Conservation (phyloP, 73 alveolate genomes). For the Effrenium voratum region DNA sequence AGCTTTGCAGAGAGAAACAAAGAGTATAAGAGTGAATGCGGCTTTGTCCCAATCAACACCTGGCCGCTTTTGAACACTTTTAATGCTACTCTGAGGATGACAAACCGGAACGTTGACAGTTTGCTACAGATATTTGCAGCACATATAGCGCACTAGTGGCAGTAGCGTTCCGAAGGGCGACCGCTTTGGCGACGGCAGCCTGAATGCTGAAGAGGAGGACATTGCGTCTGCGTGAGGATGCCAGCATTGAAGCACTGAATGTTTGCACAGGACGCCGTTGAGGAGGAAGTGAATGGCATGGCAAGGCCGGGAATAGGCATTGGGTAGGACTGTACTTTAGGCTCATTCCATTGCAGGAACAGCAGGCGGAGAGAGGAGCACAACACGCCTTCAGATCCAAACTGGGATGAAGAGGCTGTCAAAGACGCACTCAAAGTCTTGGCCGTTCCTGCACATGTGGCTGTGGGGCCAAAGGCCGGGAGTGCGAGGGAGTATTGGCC, state of each 20-base stretch:
- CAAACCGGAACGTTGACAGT: no score
- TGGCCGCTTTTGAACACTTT: no score
- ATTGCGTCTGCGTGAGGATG: not conserved
- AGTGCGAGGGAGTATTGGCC: not conserved
- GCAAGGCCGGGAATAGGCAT: no score
- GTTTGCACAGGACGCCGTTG: not conserved
- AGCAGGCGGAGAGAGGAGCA: no score
- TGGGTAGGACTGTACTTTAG: no score
- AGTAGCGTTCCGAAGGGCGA: not conserved
- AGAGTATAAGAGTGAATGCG: no score
- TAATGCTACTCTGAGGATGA: no score
- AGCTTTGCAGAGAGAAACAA: no score
- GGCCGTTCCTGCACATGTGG: slow-evolving; percentile 16
- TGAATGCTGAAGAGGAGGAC: not conserved
- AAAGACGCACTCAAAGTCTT: not conserved
- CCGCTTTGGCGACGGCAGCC: not conserved
- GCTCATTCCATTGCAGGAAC: no score
- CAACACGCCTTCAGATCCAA: no score
- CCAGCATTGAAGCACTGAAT: not conserved
- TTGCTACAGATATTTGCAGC: not conserved
- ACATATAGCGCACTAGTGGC: not conserved
- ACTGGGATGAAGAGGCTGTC: not conserved
- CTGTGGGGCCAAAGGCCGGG: slow-evolving; percentile 46
- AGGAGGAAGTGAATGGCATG: not conserved
- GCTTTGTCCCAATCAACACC: no score